phyloP scores from a whole-genome alignment of 805 yeast genomes.

The Saturnispora sanitii region DNA sequence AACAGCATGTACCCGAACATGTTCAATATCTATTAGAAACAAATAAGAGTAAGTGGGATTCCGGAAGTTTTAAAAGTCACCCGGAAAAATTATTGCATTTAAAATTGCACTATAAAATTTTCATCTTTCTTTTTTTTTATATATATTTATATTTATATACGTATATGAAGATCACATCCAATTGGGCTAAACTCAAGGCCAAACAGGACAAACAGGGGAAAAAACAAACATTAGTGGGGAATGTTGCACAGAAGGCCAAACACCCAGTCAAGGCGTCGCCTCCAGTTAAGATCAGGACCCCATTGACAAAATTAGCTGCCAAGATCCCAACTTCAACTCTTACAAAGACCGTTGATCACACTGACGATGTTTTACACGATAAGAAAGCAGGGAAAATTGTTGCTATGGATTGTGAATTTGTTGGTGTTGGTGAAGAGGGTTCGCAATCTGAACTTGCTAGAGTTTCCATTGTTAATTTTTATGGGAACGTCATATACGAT shows the following conservation, averaged over 20 bases:
- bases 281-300: slow-evolving; percentile 10
- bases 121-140: too few species aligned
- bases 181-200: slow-evolving; percentile 16
- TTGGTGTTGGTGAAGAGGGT: slow-evolving; percentile 78
- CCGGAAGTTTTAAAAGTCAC: neutral
- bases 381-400: slow-evolving; percentile 56
- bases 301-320: slow-evolving; percentile 9
- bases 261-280: neutral
- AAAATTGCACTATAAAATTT: too few species aligned
- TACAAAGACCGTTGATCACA: neutral
- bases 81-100: neutral
- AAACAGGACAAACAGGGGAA: slow-evolving; percentile 7
- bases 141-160: too few species aligned
- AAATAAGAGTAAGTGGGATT: slow-evolving; percentile 3
- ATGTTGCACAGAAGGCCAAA: neutral
- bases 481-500: slow-evolving; percentile 65
- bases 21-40: neutral
- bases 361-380: neutral
- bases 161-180: slow-evolving; percentile 15
- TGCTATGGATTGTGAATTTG: slow-evolving; percentile 91
- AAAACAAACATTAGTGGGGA: neutral
- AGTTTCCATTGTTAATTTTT: slow-evolving; percentile 77
- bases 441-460: slow-evolving; percentile 66
- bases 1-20: slow-evolving; percentile 27
- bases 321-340: neutral